Base-by-base conservation (phyloP, 208 protist species). In the Leishmania turanica region DNA sequence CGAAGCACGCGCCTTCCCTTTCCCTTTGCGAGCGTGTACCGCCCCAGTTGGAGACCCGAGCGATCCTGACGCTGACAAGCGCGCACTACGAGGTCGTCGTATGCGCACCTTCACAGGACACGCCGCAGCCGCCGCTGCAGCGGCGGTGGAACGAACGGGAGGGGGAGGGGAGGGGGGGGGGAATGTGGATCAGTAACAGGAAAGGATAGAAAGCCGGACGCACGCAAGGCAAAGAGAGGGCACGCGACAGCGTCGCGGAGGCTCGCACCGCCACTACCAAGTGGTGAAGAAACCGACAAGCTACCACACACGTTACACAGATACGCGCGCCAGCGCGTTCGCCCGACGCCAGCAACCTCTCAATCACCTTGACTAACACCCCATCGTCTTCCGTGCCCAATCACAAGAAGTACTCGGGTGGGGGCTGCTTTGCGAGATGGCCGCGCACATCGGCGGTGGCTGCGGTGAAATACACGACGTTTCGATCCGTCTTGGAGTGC, bases 321-420 rank as follows among this genome's bases (percentile, higher is more conserved):
- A 42, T 37, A 77, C 21, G 31, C 49, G 15, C 13, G 31, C 15
- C 51, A 31, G 21, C 47, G 58, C 49, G 21, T 34, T 49, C 21
- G 42, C 9, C 68, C 8, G 37, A 42, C 24, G 40, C 24, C 42
- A 72, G 68, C 6, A 3, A 21, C 27, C 34, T 70, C 37, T 45
- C 37, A 2, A 40, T 17, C 31, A 8, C 37, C 65, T 51, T 51
- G 27, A 56, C 27, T 19, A 49, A 31, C 72, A 40, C n/a, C 51
- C 56, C 51, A 19, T 75, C 71, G 71, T 24, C 54, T 21, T 31
- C n/a, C 34, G 49, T 66, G 15, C 68, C 65, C 37, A 24, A n/a
- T 64, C 53, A 96, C 80, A 97, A 68, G 64, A 97, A 98, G 85
- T 98, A 98, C 84, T 98, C 93, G 4, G 93, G 93, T 27, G 93